Evolutionary conservation across 2,329 filamentous ascomycete genomes (phyloP).

Genomic region (Calonectria montana): DNA sequence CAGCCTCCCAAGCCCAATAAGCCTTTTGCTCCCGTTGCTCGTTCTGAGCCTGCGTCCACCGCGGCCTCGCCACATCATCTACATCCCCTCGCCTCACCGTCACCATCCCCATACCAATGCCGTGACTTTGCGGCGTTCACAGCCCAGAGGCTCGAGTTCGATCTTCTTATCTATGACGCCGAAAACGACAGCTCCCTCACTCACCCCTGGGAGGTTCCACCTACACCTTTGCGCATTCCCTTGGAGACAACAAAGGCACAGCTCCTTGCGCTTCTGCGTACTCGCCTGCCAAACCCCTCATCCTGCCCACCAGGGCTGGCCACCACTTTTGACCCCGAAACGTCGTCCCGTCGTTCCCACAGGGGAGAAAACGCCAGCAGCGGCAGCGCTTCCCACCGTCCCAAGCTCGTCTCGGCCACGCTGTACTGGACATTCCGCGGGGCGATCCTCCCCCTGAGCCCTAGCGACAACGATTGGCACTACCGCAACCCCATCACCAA

Average conservation of each 20-base stretch:
- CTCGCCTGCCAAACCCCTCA: conserved; percentile 25
- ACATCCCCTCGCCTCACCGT: conserved; percentile 16
- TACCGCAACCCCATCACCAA: conserved; percentile 41
- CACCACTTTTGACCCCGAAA: not conserved
- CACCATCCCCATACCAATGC: not conserved
- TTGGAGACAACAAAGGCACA: conserved; percentile 36
- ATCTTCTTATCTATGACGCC: conserved; percentile 37
- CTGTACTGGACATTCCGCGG: conserved; percentile 42
- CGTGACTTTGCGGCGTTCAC: not conserved
- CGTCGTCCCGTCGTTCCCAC: conserved; percentile 6
- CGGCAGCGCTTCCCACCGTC: conserved; percentile 19
- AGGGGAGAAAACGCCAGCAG: not conserved
- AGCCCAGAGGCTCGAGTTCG: conserved; percentile 32
- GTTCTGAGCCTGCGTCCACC: conserved; percentile 5
- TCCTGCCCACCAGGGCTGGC: not conserved
- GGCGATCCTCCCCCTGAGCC: conserved; percentile 35
- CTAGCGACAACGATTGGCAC: conserved; percentile 40
- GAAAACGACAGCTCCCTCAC: conserved; percentile 40
- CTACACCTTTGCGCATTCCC: conserved; percentile 28
- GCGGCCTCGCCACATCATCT: conserved; percentile 18
- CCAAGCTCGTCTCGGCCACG: conserved; percentile 35
- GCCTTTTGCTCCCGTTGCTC: conserved; percentile 25
- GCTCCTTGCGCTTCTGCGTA: conserved; percentile 40
- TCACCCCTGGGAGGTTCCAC: conserved; percentile 39
- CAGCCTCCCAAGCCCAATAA: conserved; percentile 26